Percentiles rank a stretch among this genome's conserved stretches.
phyloP scores from a whole-genome alignment of 768 basidiomycete species.

The Paxillus ammoniavirescens region DNA sequence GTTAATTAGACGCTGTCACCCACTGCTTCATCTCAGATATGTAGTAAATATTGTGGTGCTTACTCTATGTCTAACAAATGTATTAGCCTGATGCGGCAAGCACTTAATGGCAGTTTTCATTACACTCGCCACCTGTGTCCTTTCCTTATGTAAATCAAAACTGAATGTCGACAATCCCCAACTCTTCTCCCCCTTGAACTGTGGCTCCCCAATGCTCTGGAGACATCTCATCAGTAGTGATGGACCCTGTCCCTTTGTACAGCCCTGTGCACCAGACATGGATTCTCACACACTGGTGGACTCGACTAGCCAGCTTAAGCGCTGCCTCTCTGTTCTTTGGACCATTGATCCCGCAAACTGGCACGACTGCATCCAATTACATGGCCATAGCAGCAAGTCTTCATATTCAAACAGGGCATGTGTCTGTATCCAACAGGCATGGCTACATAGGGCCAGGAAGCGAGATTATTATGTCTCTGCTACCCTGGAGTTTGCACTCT shows the following conservation, averaged over 20 bases:
- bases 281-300: slow-evolving; percentile 39
- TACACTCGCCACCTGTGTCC: slow-evolving; percentile 18
- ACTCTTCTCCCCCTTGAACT: slow-evolving; percentile 45
- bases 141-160: slow-evolving; percentile 41
- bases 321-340: slow-evolving; percentile 72
- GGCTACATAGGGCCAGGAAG: slow-evolving; percentile 58
- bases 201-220: slow-evolving; percentile 52
- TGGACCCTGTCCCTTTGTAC: slow-evolving; percentile 30
- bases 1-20: slow-evolving; percentile 44
- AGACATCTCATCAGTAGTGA: slow-evolving; percentile 47
- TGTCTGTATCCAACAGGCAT: slow-evolving; percentile 49
- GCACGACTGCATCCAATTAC: slow-evolving; percentile 16
- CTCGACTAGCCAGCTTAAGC: slow-evolving; percentile 49
- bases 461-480: slow-evolving; percentile 23
- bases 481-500: slow-evolving; percentile 38
- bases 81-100: slow-evolving; percentile 17
- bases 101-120: slow-evolving; percentile 7
- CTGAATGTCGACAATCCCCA: slow-evolving; percentile 36
- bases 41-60: neutral
- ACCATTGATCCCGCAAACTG: slow-evolving; percentile 32
- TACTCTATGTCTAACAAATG: neutral
- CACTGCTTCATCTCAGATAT: slow-evolving; percentile 29
- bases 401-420: slow-evolving; percentile 15
- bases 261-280: slow-evolving; percentile 20
- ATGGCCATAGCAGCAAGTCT: slow-evolving; percentile 5